Base-by-base conservation (phyloP, 768 basidiomycete species). In the Lactarius pseudohatsudake region DNA sequence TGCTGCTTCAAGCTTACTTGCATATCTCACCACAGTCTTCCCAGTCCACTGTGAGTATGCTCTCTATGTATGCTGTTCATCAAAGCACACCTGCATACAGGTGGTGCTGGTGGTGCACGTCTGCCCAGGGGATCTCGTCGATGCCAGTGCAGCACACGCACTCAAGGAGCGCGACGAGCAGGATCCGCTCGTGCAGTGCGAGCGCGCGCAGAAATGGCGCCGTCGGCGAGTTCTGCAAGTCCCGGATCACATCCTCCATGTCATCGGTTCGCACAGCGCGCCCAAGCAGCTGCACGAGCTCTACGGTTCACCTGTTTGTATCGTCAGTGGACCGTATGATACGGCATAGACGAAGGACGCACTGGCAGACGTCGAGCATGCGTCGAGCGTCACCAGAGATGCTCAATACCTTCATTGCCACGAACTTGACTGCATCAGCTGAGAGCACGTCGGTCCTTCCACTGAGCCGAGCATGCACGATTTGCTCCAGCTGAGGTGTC, bases 361-460 rank as follows among this genome's bases (percentile, higher is more conserved):
- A 91, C 87, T 96, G 82, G 78, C 94, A 97, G 56, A 96, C 90
- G 74, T 99, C 97, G 65, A 99, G 80, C 6, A 96, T 91, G 38
- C 96, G 82, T 61, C 97, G 81, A 0, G 97, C 97, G 75, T 99
- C 97, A 32, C 97, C 97, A 64, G 93, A 96, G 65, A 97, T 92
- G 16, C 78, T 80, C 2, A 87, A 85, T 64, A 90, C 87, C 72
- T 85, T 86, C 76, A 86, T 93, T 1, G 96, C 89, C 4, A 93
- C 93, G 66, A 94, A 86, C 73, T 86, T 90, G 69, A 98, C 83
- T 1, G 91, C 96, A 72, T 94, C 94, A 0, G 77, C 64, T 13
- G 78, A 81, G 26, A 92, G 81, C 13, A 90, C 84, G 18, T 81
- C 80, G 0, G 83, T 80, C 13, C 81, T 78, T 63, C 82, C 78